Evolutionary conservation across 1,284 basidiomycete species (phyloP).

Genomic region (Tranzscheliella williamsii): DNA sequence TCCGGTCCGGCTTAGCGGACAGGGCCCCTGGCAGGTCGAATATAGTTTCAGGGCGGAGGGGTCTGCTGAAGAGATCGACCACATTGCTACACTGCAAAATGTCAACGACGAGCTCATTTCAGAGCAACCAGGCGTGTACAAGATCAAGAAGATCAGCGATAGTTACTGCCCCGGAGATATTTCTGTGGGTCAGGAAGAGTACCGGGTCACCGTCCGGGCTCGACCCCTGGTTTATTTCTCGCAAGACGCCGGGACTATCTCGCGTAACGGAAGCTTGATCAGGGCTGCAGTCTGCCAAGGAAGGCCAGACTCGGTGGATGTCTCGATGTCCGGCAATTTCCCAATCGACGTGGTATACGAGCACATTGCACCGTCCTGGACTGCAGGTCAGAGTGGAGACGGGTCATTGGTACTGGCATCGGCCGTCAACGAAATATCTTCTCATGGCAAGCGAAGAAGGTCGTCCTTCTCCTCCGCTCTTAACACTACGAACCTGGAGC

Average conservation of each 20-base stretch:
- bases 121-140: conserved; percentile 73
- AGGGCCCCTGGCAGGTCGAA: conserved; percentile 67
- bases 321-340: conserved; percentile 73
- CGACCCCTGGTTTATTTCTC: conserved; percentile 66
- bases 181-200: conserved; percentile 68
- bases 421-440: conserved; percentile 41
- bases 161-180: conserved; percentile 81
- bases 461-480: conserved; percentile 81
- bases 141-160: conserved; percentile 75
- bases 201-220: conserved; percentile 74
- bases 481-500: conserved; percentile 76
- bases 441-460: conserved; percentile 25
- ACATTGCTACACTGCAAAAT: conserved; percentile 66
- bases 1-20: conserved; percentile 58
- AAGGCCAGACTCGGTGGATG: conserved; percentile 74
- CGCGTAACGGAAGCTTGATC: conserved; percentile 61
- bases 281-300: conserved; percentile 80
- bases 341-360: conserved; percentile 42
- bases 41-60: conserved; percentile 70
- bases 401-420: conserved; percentile 35
- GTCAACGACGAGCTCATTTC: conserved; percentile 76
- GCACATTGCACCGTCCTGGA: conserved; percentile 26
- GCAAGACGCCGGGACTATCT: conserved; percentile 19
- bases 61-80: conserved; percentile 48
- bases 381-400: conserved; percentile 18